These are phyloP conservation scores for Pinus tabuliformis DNA, from an alignment of 75 land plant genomes.

Conservation along the genomic window DNA sequence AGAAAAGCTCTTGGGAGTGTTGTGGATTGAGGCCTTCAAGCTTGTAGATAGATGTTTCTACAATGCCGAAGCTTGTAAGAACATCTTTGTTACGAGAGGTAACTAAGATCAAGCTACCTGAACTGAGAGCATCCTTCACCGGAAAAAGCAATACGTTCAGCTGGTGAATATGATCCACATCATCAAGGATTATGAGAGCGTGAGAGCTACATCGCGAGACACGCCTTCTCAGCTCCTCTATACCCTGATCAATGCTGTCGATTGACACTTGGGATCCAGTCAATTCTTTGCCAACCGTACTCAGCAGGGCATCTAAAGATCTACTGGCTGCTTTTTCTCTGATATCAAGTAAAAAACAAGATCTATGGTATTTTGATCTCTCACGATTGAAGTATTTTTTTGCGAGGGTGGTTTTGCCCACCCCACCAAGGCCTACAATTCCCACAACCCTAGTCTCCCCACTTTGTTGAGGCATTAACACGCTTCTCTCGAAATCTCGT, in stretches of 20 bases:
- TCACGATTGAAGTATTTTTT: neutral
- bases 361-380: neutral
- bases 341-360: neutral
- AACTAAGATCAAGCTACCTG: neutral
- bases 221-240: neutral
- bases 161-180: constrained; percentile 1
- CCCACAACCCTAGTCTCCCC: neutral
- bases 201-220: neutral
- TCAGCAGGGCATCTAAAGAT: neutral
- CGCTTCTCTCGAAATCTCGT: neutral
- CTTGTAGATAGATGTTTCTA: neutral
- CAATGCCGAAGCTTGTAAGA: neutral
- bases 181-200: neutral
- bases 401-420: neutral
- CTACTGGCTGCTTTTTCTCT: neutral
- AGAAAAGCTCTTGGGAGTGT: neutral
- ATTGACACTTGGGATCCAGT: neutral
- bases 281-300: neutral
- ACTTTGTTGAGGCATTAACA: neutral
- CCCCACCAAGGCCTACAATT: neutral
- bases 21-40: neutral
- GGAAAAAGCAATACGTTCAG: neutral
- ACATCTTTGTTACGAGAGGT: neutral
- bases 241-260: neutral
- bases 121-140: neutral